Evolutionary conservation across 345 rosid genomes (phyloP).

Genomic region (Eutrema heterophyllum): DNA sequence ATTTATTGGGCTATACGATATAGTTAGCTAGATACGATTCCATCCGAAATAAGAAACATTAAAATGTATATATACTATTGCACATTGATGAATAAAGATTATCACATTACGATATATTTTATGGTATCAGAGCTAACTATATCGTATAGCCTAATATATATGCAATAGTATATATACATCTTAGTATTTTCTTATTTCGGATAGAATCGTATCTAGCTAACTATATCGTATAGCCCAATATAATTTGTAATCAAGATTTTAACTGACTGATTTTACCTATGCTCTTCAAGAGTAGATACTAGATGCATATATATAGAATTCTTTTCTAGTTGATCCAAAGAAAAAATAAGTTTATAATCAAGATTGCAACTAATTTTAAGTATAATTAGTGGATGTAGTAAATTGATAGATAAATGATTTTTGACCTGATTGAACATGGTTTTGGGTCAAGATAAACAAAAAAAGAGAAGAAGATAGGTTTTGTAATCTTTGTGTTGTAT

Average conservation of each 20-base stretch:
- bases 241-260: not conserved
- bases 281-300: not conserved
- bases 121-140: no score
- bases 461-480: not conserved
- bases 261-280: not conserved
- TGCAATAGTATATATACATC: no score
- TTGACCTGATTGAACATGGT: not conserved
- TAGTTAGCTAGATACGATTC: no score
- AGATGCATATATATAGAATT: not conserved
- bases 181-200: no score
- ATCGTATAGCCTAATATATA: no score
- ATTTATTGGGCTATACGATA: no score
- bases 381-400: not conserved
- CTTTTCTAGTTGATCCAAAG: not conserved
- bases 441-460: not conserved
- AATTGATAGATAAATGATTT: not conserved
- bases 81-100: no score
- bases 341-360: not conserved
- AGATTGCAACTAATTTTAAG: not conserved
- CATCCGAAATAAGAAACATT: no score
- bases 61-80: no score
- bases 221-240: no score
- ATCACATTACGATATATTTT: no score
- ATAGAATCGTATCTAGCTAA: no score
- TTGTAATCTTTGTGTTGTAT: not conserved